Evolutionary conservation across 116 monocot genomes (phyloP).

Genomic region (Posidonia oceanica): DNA sequence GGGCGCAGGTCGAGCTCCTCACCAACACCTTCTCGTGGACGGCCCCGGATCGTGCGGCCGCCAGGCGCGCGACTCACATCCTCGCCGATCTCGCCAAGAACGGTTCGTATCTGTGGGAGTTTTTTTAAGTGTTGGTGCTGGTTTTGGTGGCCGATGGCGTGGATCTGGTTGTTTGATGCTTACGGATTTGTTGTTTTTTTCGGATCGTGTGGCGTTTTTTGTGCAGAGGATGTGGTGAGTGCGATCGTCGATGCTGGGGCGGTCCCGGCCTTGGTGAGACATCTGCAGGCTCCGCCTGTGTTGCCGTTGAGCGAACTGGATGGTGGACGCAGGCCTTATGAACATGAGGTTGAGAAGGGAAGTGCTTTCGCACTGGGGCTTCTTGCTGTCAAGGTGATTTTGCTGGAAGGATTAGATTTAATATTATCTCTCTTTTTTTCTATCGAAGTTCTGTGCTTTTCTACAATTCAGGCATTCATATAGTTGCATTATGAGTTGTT

Average conservation of each 20-base stretch:
- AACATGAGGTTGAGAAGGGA: conserved; percentile 90
- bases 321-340: conserved; percentile 34
- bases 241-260: conserved; percentile 73
- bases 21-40: conserved; percentile 51
- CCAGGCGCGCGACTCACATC: conserved; percentile 68
- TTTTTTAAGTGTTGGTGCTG: background rate
- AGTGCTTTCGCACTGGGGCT: conserved; percentile 86
- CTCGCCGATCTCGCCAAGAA: conserved; percentile 93
- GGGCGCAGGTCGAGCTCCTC: conserved; percentile 66
- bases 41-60: conserved; percentile 45
- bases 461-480: too few relatives aligned
- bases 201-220: too few relatives aligned
- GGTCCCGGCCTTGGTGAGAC: conserved; percentile 71
- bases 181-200: conserved; percentile 1
- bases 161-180: background rate
- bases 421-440: too few relatives aligned
- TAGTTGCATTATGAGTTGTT: background rate
- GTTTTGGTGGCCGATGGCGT: background rate
- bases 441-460: too few relatives aligned
- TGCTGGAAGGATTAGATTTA: too few relatives aligned
- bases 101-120: conserved; percentile 21
- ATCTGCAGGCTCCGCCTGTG: conserved; percentile 53
- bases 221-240: conserved; percentile 87
- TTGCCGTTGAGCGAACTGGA: conserved; percentile 10
- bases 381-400: conserved; percentile 81